A percentile compares a stretch with the other conserved stretches of the same genome.
phyloP scores from a whole-genome alignment of 805 yeast species.

The Starmera caribaea region DNA sequence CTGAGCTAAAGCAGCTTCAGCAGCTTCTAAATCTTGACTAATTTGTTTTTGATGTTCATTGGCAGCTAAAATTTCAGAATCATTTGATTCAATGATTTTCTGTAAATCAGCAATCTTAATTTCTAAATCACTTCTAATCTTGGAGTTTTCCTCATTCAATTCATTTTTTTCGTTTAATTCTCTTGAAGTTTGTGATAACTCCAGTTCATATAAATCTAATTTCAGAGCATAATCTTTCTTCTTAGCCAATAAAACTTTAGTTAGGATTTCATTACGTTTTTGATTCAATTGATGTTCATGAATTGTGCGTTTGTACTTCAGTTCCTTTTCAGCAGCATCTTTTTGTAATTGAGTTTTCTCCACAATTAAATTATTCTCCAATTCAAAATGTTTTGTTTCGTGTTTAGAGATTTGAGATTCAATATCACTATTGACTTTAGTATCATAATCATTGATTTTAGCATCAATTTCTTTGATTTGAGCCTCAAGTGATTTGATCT shows the following conservation, averaged over 20 bases:
- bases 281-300: conserved; percentile 13
- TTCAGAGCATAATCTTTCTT: conserved; percentile 16
- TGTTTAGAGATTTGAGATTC: conserved; percentile 9
- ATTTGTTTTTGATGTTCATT: conserved; percentile 8
- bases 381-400: conserved; percentile 5
- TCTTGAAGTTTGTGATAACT: conserved; percentile 16
- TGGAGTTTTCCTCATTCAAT: conserved; percentile 7
- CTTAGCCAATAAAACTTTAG: conserved; percentile 18
- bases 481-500: conserved; percentile 12
- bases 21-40: conserved; percentile 4
- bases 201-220: conserved; percentile 14
- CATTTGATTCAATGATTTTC: conserved; percentile 11
- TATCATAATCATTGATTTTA: conserved; percentile 13
- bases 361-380: conserved; percentile 11
- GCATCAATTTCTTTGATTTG: conserved; percentile 12
- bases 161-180: conserved; percentile 13
- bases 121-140: conserved; percentile 11
- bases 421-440: conserved; percentile 14
- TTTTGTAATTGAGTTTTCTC: conserved; percentile 10
- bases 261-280: conserved; percentile 13
- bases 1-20: conserved; percentile 9
- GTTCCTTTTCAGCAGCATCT: conserved; percentile 10
- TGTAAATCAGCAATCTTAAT: conserved; percentile 10
- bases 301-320: conserved; percentile 9
- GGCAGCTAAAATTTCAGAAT: conserved; percentile 8